phyloP scores from a whole-genome alignment of 2,329 filamentous ascomycete species.

The Ambrosiella xylebori region DNA sequence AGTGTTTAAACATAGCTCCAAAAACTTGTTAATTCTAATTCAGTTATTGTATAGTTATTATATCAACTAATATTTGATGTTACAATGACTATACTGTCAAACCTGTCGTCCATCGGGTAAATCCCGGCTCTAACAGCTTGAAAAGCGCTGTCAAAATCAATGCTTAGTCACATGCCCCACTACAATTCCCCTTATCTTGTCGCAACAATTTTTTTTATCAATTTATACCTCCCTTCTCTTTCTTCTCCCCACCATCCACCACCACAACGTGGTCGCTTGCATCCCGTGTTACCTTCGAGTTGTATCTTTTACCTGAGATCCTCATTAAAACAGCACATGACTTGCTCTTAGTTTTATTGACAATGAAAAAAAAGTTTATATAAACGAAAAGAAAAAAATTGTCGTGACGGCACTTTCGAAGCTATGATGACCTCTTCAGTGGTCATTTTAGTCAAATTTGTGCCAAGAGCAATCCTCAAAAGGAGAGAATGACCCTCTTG shows the following conservation, averaged over 20 bases:
- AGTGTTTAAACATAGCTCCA: no score
- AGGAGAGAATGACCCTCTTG: constrained; percentile 53
- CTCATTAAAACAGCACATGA: background rate
- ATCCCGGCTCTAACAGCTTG: background rate
- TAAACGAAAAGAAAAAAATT: background rate
- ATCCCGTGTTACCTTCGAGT: background rate
- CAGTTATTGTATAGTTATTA: no score
- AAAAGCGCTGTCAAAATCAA: background rate
- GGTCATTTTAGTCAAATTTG: constrained; percentile 75
- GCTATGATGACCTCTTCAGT: constrained; percentile 59
- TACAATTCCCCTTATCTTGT: constrained; percentile 1
- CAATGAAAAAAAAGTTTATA: background rate
- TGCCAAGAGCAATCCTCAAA: constrained; percentile 50
- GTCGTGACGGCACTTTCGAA: constrained; percentile 63
- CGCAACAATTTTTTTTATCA: background rate
- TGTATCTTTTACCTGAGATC: constrained; percentile 6
- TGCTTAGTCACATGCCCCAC: constrained; percentile 9
- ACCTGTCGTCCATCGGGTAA: background rate
- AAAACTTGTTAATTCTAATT: no score
- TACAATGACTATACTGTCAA: no score
- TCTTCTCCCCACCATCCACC: background rate
- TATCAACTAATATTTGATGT: no score
- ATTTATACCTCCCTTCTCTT: background rate
- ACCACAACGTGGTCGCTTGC: background rate
- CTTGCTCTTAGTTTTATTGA: background rate